Percentiles rank a stretch among this genome's conserved stretches.
These are phyloP conservation scores for Eucalyptus tenuipes DNA, from an alignment of 345 rosid species.

Conservation along the genomic window DNA sequence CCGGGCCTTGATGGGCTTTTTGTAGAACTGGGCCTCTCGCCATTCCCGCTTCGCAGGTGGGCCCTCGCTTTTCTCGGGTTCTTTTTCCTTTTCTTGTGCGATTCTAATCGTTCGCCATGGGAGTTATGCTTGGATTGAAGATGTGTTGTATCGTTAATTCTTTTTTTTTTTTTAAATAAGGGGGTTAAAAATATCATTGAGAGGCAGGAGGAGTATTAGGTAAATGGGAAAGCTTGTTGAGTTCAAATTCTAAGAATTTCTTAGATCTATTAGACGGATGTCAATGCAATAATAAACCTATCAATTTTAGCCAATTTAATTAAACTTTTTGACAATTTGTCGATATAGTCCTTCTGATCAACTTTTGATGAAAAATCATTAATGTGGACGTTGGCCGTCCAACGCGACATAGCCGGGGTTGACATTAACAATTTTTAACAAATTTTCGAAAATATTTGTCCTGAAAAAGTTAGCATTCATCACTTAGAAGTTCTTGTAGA, in stretches of 20 bases:
- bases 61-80: not conserved
- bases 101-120: not conserved
- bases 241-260: not conserved
- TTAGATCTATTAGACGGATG: accelerated
- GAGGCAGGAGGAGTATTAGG: not conserved
- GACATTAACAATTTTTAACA: not conserved
- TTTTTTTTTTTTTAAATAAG: not conserved
- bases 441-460: accelerated
- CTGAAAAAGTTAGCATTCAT: not conserved
- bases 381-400: accelerated
- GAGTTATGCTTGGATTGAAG: not conserved
- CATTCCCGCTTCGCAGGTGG: not conserved
- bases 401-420: accelerated
- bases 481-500: not conserved
- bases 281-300: not conserved
- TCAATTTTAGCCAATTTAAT: not conserved
- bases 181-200: not conserved
- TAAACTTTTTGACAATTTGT: not conserved
- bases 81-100: not conserved
- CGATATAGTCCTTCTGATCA: accelerated
- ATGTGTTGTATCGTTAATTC: not conserved
- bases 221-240: not conserved
- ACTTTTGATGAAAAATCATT: not conserved
- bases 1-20: not conserved
- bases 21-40: not conserved